phyloP scores from a whole-genome alignment of 371 early-diverging fungal genomes.

The Dichotomocladium elegans region DNA sequence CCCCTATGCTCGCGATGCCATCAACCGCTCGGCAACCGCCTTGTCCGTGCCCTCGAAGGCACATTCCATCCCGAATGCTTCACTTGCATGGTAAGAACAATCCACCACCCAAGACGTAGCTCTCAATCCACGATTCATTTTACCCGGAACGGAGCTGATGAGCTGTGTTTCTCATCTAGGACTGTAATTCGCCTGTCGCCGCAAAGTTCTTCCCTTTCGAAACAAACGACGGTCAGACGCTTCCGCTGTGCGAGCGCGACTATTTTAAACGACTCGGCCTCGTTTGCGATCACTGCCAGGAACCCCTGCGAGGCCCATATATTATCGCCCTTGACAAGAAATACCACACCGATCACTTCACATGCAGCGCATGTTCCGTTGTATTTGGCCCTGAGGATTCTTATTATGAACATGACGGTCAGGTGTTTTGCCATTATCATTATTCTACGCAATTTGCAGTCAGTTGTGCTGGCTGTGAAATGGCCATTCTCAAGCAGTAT shows the following conservation, averaged over 20 bases:
- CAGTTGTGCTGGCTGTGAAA: constrained; percentile 91
- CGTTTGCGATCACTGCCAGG: constrained; percentile 88
- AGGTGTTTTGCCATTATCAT: constrained; percentile 92
- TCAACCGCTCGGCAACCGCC: constrained; percentile 61
- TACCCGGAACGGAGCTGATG: neutral
- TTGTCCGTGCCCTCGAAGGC: constrained; percentile 85
- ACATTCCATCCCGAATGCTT: constrained; percentile 93
- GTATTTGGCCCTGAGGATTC: constrained; percentile 95
- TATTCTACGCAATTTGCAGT: constrained; percentile 74
- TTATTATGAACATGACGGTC: constrained; percentile 90
- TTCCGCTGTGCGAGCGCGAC: constrained; percentile 80
- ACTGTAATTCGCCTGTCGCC: constrained; percentile 81
- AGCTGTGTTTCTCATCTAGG: constrained; percentile 57
- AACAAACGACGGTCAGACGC: constrained; percentile 38
- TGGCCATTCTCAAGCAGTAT: constrained; percentile 91
- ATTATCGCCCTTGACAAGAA: constrained; percentile 90
- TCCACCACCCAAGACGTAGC: too few species aligned
- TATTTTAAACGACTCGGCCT: constrained; percentile 82
- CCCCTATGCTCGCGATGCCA: constrained; percentile 20
- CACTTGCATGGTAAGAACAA: constrained; percentile 76
- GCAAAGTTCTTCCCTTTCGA: constrained; percentile 83
- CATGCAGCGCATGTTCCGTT: constrained; percentile 86
- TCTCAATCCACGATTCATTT: neutral
- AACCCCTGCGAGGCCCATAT: constrained; percentile 86
- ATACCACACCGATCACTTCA: constrained; percentile 95